Conservation (phyloP, 768 basidiomycete species). For the Epithele typhae region DNA sequence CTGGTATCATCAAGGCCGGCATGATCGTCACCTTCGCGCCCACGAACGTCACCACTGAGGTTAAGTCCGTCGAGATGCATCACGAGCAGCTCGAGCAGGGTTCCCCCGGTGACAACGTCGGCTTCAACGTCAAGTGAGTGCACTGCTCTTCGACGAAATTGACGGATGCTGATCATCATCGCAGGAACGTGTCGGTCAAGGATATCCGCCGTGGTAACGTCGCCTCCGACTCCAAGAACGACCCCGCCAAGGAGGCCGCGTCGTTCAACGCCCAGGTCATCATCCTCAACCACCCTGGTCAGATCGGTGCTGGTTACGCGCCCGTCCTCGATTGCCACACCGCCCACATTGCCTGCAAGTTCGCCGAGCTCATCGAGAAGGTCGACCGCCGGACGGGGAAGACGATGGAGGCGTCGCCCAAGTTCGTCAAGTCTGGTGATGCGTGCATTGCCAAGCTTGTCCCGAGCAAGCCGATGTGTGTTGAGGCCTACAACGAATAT, state of each 20-base stretch:
- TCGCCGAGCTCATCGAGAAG: conserved; percentile 97
- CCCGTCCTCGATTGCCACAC: conserved; percentile 99
- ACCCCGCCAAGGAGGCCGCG: conserved; percentile 98
- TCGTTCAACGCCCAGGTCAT: conserved; percentile 99
- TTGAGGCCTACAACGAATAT: conserved; percentile 93
- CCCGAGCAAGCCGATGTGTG: conserved; percentile 95
- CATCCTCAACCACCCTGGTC: conserved; percentile 99
- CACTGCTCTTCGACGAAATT: no score
- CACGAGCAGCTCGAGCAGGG: conserved; percentile 97
- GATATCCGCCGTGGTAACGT: conserved; percentile 99
- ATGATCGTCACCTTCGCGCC: conserved; percentile 99
- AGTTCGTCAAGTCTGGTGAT: conserved; percentile 99
- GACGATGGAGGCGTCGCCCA: conserved; percentile 80
- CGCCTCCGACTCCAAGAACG: conserved; percentile 99
- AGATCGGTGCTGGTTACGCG: conserved; percentile 98
- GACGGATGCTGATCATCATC: conserved; percentile 6
- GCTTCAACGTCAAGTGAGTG: conserved; percentile 94
- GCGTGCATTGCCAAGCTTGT: conserved; percentile 98
- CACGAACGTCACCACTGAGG: conserved; percentile 98
- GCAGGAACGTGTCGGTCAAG: conserved; percentile 99
- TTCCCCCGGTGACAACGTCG: conserved; percentile 97
- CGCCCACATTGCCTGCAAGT: conserved; percentile 99
- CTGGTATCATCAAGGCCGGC: conserved; percentile 99
- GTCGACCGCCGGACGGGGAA: conserved; percentile 99
- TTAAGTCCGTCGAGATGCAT: conserved; percentile 99